Conservation (phyloP, 768 basidiomycete species). For the Auriscalpium orientale region DNA sequence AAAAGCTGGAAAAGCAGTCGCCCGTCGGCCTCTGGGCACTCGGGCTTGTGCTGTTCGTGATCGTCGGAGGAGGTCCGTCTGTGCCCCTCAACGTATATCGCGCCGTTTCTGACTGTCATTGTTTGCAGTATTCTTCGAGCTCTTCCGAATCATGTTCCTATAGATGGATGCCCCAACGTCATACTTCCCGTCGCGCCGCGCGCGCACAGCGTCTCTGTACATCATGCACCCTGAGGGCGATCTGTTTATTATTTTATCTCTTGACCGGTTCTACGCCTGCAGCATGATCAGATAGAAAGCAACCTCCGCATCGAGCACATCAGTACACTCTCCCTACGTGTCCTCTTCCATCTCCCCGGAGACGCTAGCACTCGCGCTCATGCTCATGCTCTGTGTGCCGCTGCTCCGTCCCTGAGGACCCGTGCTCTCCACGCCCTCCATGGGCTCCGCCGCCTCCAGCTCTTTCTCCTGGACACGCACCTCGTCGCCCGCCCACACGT, state of each 20-base stretch:
- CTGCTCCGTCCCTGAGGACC: conserved; percentile 17
- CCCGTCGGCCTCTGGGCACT: conserved; percentile 73
- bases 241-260: background rate
- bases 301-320: background rate
- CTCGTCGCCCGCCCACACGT: conserved; percentile 87
- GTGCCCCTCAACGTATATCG: background rate
- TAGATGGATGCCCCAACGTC: conserved; percentile 21
- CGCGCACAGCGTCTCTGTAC: background rate
- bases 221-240: background rate
- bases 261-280: background rate
- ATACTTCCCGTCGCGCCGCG: background rate
- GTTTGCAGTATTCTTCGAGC: conserved; percentile 62
- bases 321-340: conserved; percentile 1
- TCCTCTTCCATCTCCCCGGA: conserved; percentile 42
- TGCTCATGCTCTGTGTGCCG: conserved; percentile 49
- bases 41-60: conserved; percentile 66
- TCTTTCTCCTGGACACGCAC: conserved; percentile 81
- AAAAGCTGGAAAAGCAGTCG: conserved; percentile 61
- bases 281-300: background rate
- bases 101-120: background rate
- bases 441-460: conserved; percentile 62
- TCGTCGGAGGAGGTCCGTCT: conserved; percentile 69
- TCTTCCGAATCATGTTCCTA: conserved; percentile 59
- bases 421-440: conserved; percentile 61
- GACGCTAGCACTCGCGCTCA: conserved; percentile 41